These are phyloP conservation scores for Pythium brassicae DNA, from an alignment of 352 stramenopile species.

Conservation along the genomic window DNA sequence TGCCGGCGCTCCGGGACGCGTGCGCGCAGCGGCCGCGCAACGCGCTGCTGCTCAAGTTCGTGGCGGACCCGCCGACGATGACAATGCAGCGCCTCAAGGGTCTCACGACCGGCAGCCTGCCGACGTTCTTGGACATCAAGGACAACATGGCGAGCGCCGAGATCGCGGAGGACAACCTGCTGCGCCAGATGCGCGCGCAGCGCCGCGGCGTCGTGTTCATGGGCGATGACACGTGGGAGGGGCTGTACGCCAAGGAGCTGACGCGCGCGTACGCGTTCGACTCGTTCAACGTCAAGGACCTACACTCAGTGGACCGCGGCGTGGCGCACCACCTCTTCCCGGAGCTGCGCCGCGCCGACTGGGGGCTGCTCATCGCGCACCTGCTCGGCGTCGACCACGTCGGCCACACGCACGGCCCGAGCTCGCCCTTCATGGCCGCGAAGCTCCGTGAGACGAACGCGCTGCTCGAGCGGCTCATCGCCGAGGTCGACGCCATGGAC, in stretches of 20 bases:
- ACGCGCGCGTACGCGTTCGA: slow-evolving; percentile 92
- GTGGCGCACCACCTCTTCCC: slow-evolving; percentile 72
- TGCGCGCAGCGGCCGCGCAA: slow-evolving; percentile 43
- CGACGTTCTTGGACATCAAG: slow-evolving; percentile 97
- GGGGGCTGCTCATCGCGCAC: slow-evolving; percentile 82
- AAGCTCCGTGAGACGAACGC: slow-evolving; percentile 97
- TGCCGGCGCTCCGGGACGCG: slow-evolving; percentile 75
- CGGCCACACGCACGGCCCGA: slow-evolving; percentile 95
- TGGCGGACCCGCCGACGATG: slow-evolving; percentile 97
- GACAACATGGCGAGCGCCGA: slow-evolving; percentile 89
- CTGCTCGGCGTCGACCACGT: slow-evolving; percentile 97
- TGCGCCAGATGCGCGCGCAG: slow-evolving; percentile 79
- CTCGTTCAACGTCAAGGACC: slow-evolving; percentile 98
- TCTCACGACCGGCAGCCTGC: slow-evolving; percentile 95
- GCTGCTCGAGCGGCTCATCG: slow-evolving; percentile 73
- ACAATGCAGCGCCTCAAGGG: slow-evolving; percentile 98
- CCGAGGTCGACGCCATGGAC: slow-evolving; percentile 43
- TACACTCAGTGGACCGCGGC: slow-evolving; percentile 97
- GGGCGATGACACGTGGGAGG: slow-evolving; percentile 98
- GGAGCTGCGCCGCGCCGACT: slow-evolving; percentile 59
- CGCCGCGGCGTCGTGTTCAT: slow-evolving; percentile 91
- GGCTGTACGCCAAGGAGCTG: slow-evolving; percentile 92
- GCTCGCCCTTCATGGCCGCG: slow-evolving; percentile 90
- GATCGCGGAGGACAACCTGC: slow-evolving; percentile 96
- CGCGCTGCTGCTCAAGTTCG: slow-evolving; percentile 90